Evolutionary conservation across 2,329 filamentous ascomycete species (phyloP), one percentile per base, ranked within the genome.

Genomic region (Sarocladium brachiariae): DNA sequence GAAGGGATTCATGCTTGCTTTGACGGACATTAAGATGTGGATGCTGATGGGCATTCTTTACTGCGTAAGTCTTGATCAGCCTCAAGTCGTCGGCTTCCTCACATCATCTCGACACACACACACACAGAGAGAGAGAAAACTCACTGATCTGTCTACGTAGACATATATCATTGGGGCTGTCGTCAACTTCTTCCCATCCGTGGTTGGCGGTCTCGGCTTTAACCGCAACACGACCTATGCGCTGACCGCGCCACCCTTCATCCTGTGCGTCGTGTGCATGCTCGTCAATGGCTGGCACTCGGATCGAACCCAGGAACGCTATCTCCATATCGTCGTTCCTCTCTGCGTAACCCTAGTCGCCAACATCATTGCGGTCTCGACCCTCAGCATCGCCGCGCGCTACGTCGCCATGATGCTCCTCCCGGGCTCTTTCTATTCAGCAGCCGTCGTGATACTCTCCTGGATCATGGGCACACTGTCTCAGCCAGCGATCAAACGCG

Each of bases 401-500:
- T 88, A 88, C 56, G 64, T 85, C 13, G 30, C 50, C 16, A 54
- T 54, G 53, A 53, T 54, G 51, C 43, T 54, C 5, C 49, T 88
- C 78, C 51, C 53, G 5, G 21, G 16, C 16, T 47, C 45, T 13
- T 51, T 49, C 50, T 52, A 59, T 57, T 65, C 41, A 13, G 62
- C 30, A 61, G 62, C 55, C 60, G 64, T 52, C 10, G 59, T 63
- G n/a, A 56, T 55, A 11, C 51, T 64, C 16, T 64, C 61, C 2
- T 64, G 61, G 61, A 59, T 52, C 35, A 49, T 46, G 6, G 46
- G 51, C 1, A 34, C 51, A 3, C 33, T 52, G 8, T 85, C 86
- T 1, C 77, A 86, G 9, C 87, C 87, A 3, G 83, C 84, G 0
- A 81, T 85, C 2, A 89, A 89, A 68, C 78, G 84, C 52, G 72